A percentile compares a stretch with the other conserved stretches of the same genome.
Evolutionary conservation across 768 basidiomycete species (phyloP).

Genomic region (Russula dissimulans): DNA sequence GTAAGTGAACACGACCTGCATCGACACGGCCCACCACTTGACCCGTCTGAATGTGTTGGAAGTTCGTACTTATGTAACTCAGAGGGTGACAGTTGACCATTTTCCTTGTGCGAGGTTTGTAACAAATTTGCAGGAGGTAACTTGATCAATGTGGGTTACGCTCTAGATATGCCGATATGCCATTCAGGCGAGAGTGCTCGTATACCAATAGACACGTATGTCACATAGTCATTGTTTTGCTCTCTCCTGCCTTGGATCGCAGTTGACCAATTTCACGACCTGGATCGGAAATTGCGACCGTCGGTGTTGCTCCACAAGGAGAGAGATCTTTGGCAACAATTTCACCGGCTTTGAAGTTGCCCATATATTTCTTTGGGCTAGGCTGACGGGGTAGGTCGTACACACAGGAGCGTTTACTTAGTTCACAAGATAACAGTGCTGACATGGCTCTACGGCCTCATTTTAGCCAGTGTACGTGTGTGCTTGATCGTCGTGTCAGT

Average conservation of each 20-base stretch:
- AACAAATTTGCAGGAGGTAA: not conserved
- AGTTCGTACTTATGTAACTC: not conserved
- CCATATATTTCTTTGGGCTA: not conserved
- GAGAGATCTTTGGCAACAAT: not conserved
- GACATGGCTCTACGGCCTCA: too few relatives aligned
- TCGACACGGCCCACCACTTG: not conserved
- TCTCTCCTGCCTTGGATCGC: not conserved
- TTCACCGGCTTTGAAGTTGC: not conserved
- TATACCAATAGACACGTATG: not conserved
- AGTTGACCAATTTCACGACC: not conserved
- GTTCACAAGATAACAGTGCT: too few relatives aligned
- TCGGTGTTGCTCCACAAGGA: not conserved
- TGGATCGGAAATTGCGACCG: not conserved
- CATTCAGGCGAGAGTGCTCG: not conserved
- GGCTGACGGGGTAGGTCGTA: not conserved
- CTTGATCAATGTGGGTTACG: not conserved
- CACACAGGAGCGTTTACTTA: not conserved
- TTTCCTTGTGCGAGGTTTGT: not conserved
- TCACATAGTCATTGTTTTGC: not conserved
- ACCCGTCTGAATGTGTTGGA: not conserved
- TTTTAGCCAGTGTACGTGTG: too few relatives aligned
- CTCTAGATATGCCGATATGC: not conserved
- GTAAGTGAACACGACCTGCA: not conserved
- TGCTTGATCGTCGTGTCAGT: too few relatives aligned
- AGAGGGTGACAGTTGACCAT: not conserved